These are phyloP conservation scores for Tuber melanosporum DNA, from an alignment of 495 filamentous ascomycete species.

Conservation along the genomic window DNA sequence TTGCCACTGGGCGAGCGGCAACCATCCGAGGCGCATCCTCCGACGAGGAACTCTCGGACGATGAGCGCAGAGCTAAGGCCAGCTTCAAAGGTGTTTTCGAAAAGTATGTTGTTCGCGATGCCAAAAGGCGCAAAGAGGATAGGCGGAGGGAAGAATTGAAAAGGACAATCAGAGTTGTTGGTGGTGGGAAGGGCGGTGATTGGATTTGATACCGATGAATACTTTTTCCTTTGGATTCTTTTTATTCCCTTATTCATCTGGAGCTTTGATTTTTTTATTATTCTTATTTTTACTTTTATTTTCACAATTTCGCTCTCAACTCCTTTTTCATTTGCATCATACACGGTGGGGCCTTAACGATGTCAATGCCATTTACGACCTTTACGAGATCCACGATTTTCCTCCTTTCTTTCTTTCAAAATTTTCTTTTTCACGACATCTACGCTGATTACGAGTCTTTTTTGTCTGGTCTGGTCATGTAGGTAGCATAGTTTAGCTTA, in stretches of 20 bases:
- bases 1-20: slow-evolving; percentile 10
- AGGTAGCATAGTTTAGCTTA: background rate
- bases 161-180: slow-evolving; percentile 24
- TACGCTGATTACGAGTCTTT: background rate
- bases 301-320: background rate
- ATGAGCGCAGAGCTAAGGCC: background rate
- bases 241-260: slow-evolving; percentile 2
- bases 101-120: slow-evolving; percentile 23
- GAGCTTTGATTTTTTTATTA: background rate
- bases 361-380: background rate
- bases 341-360: slow-evolving; percentile 1
- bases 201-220: slow-evolving; percentile 1
- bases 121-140: slow-evolving; percentile 21
- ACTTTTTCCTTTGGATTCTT: slow-evolving; percentile 4
- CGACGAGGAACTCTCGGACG: background rate
- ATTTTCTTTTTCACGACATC: background rate
- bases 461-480: background rate
- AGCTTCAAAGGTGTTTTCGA: slow-evolving; percentile 31
- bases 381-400: background rate
- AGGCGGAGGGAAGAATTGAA: slow-evolving; percentile 26
- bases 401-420: background rate
- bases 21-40: slow-evolving; percentile 7
- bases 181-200: slow-evolving; percentile 5
- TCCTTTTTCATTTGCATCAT: slow-evolving; percentile 2
- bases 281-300: slow-evolving; percentile 1